These are phyloP conservation scores for Annulohypoxylon stygium DNA, from an alignment of 495 filamentous ascomycete genomes.

Conservation along the genomic window DNA sequence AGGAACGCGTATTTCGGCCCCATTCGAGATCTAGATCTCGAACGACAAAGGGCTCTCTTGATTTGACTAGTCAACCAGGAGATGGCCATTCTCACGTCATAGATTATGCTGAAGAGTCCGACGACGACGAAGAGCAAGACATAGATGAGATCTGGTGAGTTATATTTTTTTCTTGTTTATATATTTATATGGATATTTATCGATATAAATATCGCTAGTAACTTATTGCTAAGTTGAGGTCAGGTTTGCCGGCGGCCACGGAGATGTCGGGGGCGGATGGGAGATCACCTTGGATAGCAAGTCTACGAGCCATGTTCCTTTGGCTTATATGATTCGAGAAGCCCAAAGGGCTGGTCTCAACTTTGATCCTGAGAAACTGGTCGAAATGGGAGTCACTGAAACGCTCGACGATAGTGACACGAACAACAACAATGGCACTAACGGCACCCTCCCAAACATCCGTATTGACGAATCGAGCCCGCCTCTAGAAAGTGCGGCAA, in stretches of 20 bases:
- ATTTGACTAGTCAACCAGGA: conserved; percentile 7
- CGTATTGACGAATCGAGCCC: conserved; percentile 52
- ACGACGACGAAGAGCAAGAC: conserved; percentile 74
- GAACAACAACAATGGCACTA: conserved; percentile 17
- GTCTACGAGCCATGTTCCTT: conserved; percentile 77
- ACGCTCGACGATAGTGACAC: conserved; percentile 45
- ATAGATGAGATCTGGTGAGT: conserved; percentile 80
- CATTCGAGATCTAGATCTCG: conserved; percentile 49
- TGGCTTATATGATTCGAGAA: conserved; percentile 89
- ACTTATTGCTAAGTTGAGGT: conserved; percentile 7
- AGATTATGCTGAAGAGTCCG: conserved; percentile 63
- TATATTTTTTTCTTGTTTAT: not conserved
- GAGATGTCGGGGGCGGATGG: conserved; percentile 90
- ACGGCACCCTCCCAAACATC: conserved; percentile 52
- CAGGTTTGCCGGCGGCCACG: conserved; percentile 81
- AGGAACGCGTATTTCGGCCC: conserved; percentile 45
- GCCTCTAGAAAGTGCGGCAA: conserved; percentile 25
- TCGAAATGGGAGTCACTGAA: conserved; percentile 69
- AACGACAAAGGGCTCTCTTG: conserved; percentile 41
- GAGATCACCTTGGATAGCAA: conserved; percentile 68
- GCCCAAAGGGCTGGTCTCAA: conserved; percentile 78
- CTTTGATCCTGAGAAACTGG: conserved; percentile 77
- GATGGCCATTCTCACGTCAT: conserved; percentile 29
- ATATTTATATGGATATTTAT: not conserved
- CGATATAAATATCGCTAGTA: not conserved